Conservation (phyloP, 345 rosid species). For the Ceriops zippeliana region DNA sequence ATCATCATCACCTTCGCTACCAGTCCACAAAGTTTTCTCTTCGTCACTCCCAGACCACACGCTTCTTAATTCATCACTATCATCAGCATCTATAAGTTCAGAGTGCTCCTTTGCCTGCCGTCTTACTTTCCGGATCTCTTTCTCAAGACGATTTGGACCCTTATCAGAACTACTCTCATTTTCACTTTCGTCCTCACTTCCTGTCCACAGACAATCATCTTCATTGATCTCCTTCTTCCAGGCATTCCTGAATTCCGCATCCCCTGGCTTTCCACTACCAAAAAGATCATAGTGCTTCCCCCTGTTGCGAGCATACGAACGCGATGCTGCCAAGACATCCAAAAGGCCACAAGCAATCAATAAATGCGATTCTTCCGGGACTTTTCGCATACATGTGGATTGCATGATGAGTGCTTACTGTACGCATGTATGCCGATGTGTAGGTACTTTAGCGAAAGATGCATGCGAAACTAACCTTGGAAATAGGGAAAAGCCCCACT, state of each 20-base stretch:
- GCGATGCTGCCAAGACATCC: slow-evolving; percentile 38
- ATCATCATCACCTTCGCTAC: slow-evolving; percentile 79
- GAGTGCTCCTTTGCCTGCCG: slow-evolving; percentile 72
- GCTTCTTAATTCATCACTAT: slow-evolving; percentile 78
- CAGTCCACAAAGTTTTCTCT: slow-evolving; percentile 91
- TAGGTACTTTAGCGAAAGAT: not conserved
- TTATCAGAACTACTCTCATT: slow-evolving; percentile 22
- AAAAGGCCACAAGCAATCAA: not conserved
- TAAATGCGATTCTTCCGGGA: slow-evolving; percentile 5
- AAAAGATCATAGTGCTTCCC: slow-evolving; percentile 66
- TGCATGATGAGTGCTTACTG: not conserved
- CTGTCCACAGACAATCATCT: slow-evolving; percentile 69
- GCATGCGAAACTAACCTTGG: slow-evolving; percentile 20
- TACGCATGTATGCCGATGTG: too few species aligned
- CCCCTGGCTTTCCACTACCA: slow-evolving; percentile 56
- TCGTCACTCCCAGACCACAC: slow-evolving; percentile 95
- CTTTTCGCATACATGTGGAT: slow-evolving; percentile 19
- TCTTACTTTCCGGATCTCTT: slow-evolving; percentile 62
- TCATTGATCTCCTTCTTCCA: slow-evolving; percentile 72
- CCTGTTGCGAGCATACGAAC: slow-evolving; percentile 54
- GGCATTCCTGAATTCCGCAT: slow-evolving; percentile 54
- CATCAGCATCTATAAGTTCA: slow-evolving; percentile 68
- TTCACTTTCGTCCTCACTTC: slow-evolving; percentile 70
- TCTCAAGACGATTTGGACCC: slow-evolving; percentile 31
- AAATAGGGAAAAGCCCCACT: slow-evolving; percentile 16